Evolutionary conservation across 495 filamentous ascomycete genomes (phyloP).

Genomic region (Aspergillus panamensis): DNA sequence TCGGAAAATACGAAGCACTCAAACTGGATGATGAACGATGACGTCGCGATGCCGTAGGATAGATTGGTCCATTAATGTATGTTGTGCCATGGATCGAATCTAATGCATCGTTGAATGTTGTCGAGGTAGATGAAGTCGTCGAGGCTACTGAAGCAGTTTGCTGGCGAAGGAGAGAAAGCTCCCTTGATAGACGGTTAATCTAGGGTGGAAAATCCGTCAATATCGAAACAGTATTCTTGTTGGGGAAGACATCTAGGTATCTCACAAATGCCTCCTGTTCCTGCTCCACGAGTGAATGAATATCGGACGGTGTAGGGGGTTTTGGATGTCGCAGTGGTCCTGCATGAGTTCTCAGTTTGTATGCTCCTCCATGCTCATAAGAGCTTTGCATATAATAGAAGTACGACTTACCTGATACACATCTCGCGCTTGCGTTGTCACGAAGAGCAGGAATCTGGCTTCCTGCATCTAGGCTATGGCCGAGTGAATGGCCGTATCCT

Average conservation of each 20-base stretch:
- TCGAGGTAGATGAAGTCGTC: constrained; percentile 71
- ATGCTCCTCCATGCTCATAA: neutral
- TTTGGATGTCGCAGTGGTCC: constrained; percentile 76
- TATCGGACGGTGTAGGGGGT: constrained; percentile 79
- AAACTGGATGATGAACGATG: constrained; percentile 64
- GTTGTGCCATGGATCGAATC: constrained; percentile 46
- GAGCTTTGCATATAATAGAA: neutral
- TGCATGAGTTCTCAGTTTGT: constrained; percentile 1
- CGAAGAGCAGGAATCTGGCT: constrained; percentile 29
- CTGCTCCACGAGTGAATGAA: constrained; percentile 83
- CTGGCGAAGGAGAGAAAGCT: constrained; percentile 74
- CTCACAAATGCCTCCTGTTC: constrained; percentile 91
- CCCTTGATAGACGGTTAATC: constrained; percentile 89
- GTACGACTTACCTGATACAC: constrained; percentile 55
- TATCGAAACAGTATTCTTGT: neutral
- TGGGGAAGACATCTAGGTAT: constrained; percentile 2
- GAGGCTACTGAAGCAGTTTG: constrained; percentile 80
- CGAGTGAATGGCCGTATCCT: constrained; percentile 45
- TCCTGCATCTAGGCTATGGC: constrained; percentile 28
- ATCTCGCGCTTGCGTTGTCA: constrained; percentile 56
- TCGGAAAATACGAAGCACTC: constrained; percentile 48
- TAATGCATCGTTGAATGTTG: constrained; percentile 52
- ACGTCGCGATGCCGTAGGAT: constrained; percentile 56
- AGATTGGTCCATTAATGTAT: constrained; percentile 46
- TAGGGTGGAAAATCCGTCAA: constrained; percentile 27